phyloP scores from a whole-genome alignment of 805 yeast species.

The Wickerhamiella occidentalis region DNA sequence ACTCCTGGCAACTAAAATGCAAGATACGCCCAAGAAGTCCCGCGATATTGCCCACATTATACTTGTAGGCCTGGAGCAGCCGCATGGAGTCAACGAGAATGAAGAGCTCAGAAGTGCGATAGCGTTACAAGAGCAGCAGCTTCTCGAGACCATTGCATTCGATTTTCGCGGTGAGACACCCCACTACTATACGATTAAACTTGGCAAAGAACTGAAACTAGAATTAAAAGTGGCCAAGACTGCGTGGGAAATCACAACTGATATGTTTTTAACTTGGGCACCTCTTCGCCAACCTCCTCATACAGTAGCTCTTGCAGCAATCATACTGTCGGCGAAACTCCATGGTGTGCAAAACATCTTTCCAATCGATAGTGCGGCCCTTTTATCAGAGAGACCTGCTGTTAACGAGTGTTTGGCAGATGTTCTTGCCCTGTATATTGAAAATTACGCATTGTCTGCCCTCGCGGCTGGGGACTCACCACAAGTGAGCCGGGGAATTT shows the following conservation, averaged over 20 bases:
- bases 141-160: conserved; percentile 66
- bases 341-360: conserved; percentile 22
- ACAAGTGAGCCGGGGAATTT: background rate
- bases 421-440: conserved; percentile 47
- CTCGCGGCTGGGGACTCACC: conserved; percentile 28
- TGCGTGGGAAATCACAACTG: conserved; percentile 70
- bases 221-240: conserved; percentile 39
- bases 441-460: conserved; percentile 40
- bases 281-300: conserved; percentile 63
- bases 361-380: conserved; percentile 25
- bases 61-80: background rate
- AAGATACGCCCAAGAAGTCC: conserved; percentile 65
- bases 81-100: conserved; percentile 6
- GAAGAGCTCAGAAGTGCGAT: conserved; percentile 12
- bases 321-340: conserved; percentile 48
- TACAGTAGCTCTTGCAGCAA: conserved; percentile 54
- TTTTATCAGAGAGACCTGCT: conserved; percentile 19
- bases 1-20: conserved; percentile 62
- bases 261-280: conserved; percentile 56
- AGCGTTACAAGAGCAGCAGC: conserved; percentile 50
- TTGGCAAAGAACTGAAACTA: conserved; percentile 39
- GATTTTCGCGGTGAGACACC: conserved; percentile 62
- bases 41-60: conserved; percentile 4
- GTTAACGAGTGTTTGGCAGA: conserved; percentile 43
- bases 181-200: conserved; percentile 55